Evolutionary conservation across 176 grass and related monocot species (phyloP).

Genomic region (Juncus inflexus): DNA sequence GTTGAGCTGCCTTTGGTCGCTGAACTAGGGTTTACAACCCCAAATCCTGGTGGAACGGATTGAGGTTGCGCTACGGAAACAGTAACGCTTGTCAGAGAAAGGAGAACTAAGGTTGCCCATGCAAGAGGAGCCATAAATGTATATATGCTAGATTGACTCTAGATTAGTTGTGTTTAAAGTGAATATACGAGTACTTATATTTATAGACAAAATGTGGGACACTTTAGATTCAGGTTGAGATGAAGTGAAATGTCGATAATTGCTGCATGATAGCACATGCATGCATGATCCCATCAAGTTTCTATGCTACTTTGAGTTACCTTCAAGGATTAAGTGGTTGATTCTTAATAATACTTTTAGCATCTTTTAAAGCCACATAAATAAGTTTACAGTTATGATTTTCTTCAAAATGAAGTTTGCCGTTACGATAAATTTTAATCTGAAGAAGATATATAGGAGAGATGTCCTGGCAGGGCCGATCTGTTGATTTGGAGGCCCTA

Average conservation of each 20-base stretch:
- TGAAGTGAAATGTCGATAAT: neutral
- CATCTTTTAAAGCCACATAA: too few relatives aligned
- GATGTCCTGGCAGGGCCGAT: too few relatives aligned
- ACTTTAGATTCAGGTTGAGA: conserved; percentile 10
- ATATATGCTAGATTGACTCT: neutral
- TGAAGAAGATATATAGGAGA: too few relatives aligned
- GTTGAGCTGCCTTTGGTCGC: neutral
- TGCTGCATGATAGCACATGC: conserved; percentile 14
- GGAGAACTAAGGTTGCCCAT: conserved; percentile 14
- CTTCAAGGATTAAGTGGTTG: too few relatives aligned
- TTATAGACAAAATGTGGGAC: conserved; percentile 17
- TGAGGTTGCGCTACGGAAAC: neutral
- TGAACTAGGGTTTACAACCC: neutral
- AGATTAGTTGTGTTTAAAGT: neutral
- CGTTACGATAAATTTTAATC: too few relatives aligned
- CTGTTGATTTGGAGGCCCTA: too few relatives aligned
- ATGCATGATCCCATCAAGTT: neutral
- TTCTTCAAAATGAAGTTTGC: too few relatives aligned
- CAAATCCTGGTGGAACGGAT: neutral
- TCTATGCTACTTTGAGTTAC: too few relatives aligned
- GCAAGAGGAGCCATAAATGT: conserved; percentile 14
- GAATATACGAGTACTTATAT: neutral
- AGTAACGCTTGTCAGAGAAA: conserved; percentile 5
- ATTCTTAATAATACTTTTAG: too few relatives aligned
- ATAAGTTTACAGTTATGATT: too few relatives aligned